These are phyloP conservation scores for Bathelium albidoporum DNA, from an alignment of 495 filamentous ascomycete genomes.

Conservation along the genomic window DNA sequence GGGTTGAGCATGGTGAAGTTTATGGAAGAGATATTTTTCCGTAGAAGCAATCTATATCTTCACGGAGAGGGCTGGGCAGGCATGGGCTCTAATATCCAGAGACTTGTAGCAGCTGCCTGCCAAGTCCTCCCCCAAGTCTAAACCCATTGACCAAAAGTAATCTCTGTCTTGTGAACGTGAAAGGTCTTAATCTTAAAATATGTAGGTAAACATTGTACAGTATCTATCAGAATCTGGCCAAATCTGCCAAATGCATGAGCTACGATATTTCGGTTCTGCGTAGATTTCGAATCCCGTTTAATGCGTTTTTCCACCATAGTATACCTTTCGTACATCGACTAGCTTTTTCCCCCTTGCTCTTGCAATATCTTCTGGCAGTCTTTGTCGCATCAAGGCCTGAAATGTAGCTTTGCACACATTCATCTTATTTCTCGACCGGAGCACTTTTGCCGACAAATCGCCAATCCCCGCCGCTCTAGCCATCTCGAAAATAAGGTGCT, in stretches of 20 bases:
- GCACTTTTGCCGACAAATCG: conserved; percentile 72
- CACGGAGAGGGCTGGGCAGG: neutral
- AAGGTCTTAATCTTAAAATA: neutral
- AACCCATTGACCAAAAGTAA: neutral
- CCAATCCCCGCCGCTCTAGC: conserved; percentile 69
- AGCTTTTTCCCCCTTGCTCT: conserved; percentile 81
- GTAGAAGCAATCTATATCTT: neutral
- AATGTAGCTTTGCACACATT: conserved; percentile 89
- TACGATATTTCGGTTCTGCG: neutral
- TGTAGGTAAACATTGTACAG: neutral
- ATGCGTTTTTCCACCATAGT: conserved; percentile 66
- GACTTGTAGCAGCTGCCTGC: neutral
- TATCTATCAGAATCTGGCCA: neutral
- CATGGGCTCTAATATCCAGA: neutral
- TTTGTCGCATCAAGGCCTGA: conserved; percentile 70
- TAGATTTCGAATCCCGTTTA: neutral
- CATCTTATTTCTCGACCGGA: conserved; percentile 80
- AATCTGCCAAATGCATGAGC: neutral
- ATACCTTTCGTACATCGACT: conserved; percentile 92
- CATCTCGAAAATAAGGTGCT: conserved; percentile 88
- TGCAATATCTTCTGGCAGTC: conserved; percentile 78
- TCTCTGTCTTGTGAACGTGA: neutral
- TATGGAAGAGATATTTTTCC: no score
- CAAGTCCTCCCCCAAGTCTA: neutral
- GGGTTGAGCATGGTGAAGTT: no score